Evolutionary conservation across 2,329 filamentous ascomycete species (phyloP).

Genomic region (Paecilomyces formosus): DNA sequence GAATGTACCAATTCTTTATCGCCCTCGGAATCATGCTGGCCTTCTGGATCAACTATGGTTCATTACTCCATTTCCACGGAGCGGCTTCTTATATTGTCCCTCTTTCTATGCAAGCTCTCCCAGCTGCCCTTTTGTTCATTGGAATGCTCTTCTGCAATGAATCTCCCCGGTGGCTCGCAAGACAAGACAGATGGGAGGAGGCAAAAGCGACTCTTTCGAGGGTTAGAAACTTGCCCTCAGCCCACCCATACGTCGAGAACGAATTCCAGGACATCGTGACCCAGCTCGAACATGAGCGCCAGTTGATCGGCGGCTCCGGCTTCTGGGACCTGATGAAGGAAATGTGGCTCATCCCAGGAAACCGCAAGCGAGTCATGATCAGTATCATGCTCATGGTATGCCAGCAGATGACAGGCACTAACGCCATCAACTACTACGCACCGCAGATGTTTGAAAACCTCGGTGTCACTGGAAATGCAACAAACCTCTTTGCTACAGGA

Average conservation of each 20-base stretch:
- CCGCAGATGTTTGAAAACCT: constrained; percentile 62
- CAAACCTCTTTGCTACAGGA: constrained; percentile 63
- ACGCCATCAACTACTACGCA: constrained; percentile 61
- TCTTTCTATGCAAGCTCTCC: constrained; percentile 57
- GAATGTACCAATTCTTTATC: constrained; percentile 55
- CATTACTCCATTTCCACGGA: constrained; percentile 40
- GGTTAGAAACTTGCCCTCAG: constrained; percentile 48
- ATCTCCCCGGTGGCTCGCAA: constrained; percentile 61
- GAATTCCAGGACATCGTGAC: constrained; percentile 56
- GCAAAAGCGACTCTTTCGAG: constrained; percentile 49
- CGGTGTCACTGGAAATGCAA: constrained; percentile 50
- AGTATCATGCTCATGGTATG: constrained; percentile 48
- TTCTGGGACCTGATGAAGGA: constrained; percentile 55
- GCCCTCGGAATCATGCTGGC: constrained; percentile 37
- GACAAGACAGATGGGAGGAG: constrained; percentile 61
- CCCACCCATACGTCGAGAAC: constrained; percentile 49
- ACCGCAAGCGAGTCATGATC: constrained; percentile 46
- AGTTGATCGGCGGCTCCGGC: constrained; percentile 45
- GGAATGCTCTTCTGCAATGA: constrained; percentile 60
- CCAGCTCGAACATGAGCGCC: constrained; percentile 56
- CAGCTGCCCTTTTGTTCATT: constrained; percentile 52
- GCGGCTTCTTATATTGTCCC: constrained; percentile 54
- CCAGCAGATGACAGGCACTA: constrained; percentile 48
- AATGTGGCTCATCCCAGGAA: constrained; percentile 54
- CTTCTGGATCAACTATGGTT: constrained; percentile 51